These are phyloP conservation scores for Hypoxylon sp. DNA, from an alignment of 2,329 filamentous ascomycete genomes.

Conservation along the genomic window DNA sequence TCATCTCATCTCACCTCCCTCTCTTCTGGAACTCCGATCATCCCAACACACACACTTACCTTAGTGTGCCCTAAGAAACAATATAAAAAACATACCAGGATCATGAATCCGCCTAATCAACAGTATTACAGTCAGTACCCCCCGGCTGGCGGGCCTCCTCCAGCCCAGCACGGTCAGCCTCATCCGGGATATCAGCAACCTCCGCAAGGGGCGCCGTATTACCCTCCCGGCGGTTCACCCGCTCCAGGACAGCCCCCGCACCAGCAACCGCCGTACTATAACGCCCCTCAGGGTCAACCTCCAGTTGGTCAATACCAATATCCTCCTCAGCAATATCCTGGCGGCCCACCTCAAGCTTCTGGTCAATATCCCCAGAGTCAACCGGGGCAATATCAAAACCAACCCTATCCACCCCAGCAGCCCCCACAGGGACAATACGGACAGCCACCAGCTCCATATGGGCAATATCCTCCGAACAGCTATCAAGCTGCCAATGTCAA, in stretches of 20 bases:
- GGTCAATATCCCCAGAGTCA: conserved; percentile 26
- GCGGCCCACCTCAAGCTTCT: conserved; percentile 17
- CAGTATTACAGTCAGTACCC: conserved; percentile 32
- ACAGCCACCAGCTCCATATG: conserved; percentile 24
- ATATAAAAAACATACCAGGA: neutral
- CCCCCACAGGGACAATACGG: conserved; percentile 31
- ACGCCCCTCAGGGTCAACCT: conserved; percentile 16
- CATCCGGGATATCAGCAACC: conserved; percentile 25
- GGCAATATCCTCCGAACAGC: conserved; percentile 23
- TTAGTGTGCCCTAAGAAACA: neutral
- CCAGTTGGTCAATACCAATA: conserved; percentile 30
- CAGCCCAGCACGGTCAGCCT: conserved; percentile 20
- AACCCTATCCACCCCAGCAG: conserved; percentile 31
- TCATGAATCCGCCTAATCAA: conserved; percentile 30
- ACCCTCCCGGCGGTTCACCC: conserved; percentile 20
- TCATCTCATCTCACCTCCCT: neutral
- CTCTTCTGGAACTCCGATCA: neutral
- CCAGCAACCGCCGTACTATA: conserved; percentile 30
- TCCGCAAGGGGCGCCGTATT: conserved; percentile 21
- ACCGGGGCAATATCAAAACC: conserved; percentile 27
- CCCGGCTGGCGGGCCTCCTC: conserved; percentile 18
- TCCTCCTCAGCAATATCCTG: conserved; percentile 24
- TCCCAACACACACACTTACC: neutral
- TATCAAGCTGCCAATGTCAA: conserved; percentile 20
- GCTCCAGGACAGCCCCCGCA: conserved; percentile 26